Evolutionary conservation across 78 protist species (phyloP).

Genomic region (Diacronema lutheri): DNA sequence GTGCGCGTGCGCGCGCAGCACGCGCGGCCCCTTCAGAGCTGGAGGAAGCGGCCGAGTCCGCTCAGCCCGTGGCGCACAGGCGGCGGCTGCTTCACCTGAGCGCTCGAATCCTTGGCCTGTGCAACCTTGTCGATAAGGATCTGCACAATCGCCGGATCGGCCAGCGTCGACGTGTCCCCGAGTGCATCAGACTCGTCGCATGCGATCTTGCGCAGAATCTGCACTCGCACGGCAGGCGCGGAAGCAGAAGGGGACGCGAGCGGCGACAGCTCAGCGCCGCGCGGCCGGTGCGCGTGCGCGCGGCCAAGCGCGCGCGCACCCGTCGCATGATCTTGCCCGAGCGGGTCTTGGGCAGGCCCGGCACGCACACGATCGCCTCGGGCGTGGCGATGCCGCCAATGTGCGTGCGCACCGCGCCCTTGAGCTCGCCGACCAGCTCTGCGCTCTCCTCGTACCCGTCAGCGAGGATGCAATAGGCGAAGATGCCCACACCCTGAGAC

Average conservation of each 20-base stretch:
- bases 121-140: constrained; percentile 1
- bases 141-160: constrained; percentile 73
- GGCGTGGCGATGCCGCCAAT: constrained; percentile 72
- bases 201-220: constrained; percentile 16
- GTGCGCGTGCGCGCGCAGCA: no score
- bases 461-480: neutral
- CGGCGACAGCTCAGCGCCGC: neutral
- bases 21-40: no score
- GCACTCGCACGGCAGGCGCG: no score
- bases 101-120: no score
- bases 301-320: neutral
- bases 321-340: constrained; percentile 83
- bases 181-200: neutral
- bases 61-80: no score
- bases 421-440: neutral
- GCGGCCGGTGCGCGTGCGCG: constrained; percentile 70
- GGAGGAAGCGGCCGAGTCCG: no score
- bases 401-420: constrained; percentile 48
- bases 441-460: neutral
- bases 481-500: constrained; percentile 26
- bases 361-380: constrained; percentile 54
- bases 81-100: no score
- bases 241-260: no score
- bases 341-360: constrained; percentile 77
- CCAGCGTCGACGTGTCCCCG: constrained; percentile 76